Evolutionary conservation across 2,329 filamentous ascomycete species (phyloP).

Genomic region (Tolypocladium amazonense): DNA sequence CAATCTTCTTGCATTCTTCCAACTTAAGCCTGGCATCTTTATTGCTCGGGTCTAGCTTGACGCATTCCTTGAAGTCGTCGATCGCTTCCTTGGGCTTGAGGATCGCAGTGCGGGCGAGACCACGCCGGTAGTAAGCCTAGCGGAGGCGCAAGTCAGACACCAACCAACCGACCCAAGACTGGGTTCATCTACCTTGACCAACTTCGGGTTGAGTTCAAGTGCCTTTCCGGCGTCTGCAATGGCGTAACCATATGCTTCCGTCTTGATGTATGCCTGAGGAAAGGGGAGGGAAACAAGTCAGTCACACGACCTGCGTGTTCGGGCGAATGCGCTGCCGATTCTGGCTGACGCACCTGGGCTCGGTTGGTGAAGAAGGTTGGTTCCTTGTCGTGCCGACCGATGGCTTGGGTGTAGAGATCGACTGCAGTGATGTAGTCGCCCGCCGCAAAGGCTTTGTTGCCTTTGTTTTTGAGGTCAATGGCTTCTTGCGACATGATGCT

Average conservation of each 20-base stretch:
- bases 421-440: slow-evolving; percentile 81
- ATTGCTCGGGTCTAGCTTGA: slow-evolving; percentile 77
- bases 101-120: slow-evolving; percentile 84
- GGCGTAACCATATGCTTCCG: slow-evolving; percentile 89
- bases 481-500: slow-evolving; percentile 50
- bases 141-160: neutral
- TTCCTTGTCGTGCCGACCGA: slow-evolving; percentile 71
- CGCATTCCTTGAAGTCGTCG: slow-evolving; percentile 84
- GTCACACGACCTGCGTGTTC: slow-evolving; percentile 31
- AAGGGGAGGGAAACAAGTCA: slow-evolving; percentile 19
- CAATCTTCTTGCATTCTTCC: slow-evolving; percentile 88
- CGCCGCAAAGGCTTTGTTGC: slow-evolving; percentile 82
- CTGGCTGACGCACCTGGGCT: slow-evolving; percentile 60
- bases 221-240: slow-evolving; percentile 85
- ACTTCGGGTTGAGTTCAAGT: slow-evolving; percentile 76
- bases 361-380: slow-evolving; percentile 90
- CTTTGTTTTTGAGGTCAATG: slow-evolving; percentile 78
- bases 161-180: neutral
- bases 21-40: slow-evolving; percentile 86
- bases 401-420: slow-evolving; percentile 78
- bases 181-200: slow-evolving; percentile 62
- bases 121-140: slow-evolving; percentile 89
- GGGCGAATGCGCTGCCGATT: neutral
- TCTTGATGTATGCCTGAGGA: slow-evolving; percentile 77
- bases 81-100: slow-evolving; percentile 80